Evolutionary conservation across 2,329 filamentous ascomycete species (phyloP).

Genomic region (Passalora sequoiae): DNA sequence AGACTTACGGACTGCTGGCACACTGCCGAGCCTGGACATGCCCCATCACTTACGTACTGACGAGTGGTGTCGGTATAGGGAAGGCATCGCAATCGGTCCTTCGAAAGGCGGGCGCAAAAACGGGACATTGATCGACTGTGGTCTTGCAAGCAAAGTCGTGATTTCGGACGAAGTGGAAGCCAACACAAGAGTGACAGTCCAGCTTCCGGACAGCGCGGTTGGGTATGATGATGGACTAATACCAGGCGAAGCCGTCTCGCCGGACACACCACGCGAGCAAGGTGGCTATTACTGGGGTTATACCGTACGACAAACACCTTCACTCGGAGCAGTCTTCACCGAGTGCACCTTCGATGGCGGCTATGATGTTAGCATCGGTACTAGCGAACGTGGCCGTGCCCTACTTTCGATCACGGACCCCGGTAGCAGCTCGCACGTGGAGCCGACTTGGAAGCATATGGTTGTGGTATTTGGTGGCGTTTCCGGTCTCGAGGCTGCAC

Average conservation of each 20-base stretch:
- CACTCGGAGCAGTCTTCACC: slow-evolving; percentile 69
- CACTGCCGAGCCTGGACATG: slow-evolving; percentile 74
- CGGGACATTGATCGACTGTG: slow-evolving; percentile 46
- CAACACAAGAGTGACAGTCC: slow-evolving; percentile 68
- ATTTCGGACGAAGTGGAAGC: slow-evolving; percentile 60
- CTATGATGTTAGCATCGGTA: slow-evolving; percentile 78
- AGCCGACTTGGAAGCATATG: slow-evolving; percentile 54
- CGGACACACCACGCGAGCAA: slow-evolving; percentile 64
- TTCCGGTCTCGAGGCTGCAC: slow-evolving; percentile 70
- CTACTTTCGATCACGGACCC: slow-evolving; percentile 31
- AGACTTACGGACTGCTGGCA: slow-evolving; percentile 67
- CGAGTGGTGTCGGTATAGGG: slow-evolving; percentile 74
- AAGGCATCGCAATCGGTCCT: slow-evolving; percentile 59
- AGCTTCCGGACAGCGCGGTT: slow-evolving; percentile 48
- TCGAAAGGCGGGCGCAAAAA: slow-evolving; percentile 38
- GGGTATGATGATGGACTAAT: slow-evolving; percentile 13
- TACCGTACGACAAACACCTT: slow-evolving; percentile 59
- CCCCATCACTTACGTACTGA: slow-evolving; percentile 72
- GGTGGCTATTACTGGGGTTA: slow-evolving; percentile 86
- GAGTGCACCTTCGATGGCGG: slow-evolving; percentile 69
- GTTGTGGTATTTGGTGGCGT: slow-evolving; percentile 77
- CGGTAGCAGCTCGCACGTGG: slow-evolving; percentile 43
- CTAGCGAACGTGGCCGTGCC: slow-evolving; percentile 65
- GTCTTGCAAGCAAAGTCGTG: slow-evolving; percentile 44
- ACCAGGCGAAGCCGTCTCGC: slow-evolving; percentile 49